A percentile compares a stretch with the other conserved stretches of the same genome.
These are phyloP conservation scores for Leccinum griseonigrum DNA, from an alignment of 1,284 basidiomycete species.

Conservation along the genomic window DNA sequence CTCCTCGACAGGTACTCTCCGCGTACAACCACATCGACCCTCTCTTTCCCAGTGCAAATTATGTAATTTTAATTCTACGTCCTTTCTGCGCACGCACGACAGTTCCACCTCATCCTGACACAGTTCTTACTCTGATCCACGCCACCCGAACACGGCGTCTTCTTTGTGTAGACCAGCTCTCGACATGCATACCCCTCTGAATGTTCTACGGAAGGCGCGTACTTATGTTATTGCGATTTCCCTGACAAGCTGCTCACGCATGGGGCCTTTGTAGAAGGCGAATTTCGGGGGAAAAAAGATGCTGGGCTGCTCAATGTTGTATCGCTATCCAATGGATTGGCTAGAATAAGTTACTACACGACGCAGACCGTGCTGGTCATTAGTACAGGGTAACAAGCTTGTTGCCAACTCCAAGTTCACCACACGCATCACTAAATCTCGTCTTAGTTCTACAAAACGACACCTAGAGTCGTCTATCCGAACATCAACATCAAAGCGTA, in stretches of 20 bases:
- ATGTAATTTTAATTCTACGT: conserved; percentile 64
- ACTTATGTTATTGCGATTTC: conserved; percentile 96
- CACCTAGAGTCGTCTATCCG: conserved; percentile 84
- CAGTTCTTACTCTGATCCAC: conserved; percentile 52
- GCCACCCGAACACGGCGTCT: conserved; percentile 71
- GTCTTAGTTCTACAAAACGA: conserved; percentile 69
- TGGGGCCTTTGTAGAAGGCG: conserved; percentile 68
- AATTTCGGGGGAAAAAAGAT: conserved; percentile 34
- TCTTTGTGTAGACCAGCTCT: conserved; percentile 91
- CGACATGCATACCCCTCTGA: conserved; percentile 77
- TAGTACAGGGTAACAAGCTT: conserved; percentile 85
- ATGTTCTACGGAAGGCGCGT: conserved; percentile 69
- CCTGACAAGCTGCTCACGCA: conserved; percentile 90
- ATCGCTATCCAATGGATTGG: conserved; percentile 88
- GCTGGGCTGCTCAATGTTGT: conserved; percentile 57
- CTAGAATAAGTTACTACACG: conserved; percentile 90
- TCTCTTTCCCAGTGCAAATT: conserved; percentile 71
- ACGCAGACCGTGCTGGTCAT: conserved; percentile 26
- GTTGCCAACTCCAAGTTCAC: conserved; percentile 95
- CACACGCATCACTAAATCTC: conserved; percentile 69
- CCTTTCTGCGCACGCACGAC: conserved; percentile 85
- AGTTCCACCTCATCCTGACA: conserved; percentile 69
- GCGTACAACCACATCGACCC: conserved; percentile 73
- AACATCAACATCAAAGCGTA: conserved; percentile 85
- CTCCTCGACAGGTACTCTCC: conserved; percentile 70